phyloP scores from a whole-genome alignment of 306 rosid species.

The Lagenaria siceraria region DNA sequence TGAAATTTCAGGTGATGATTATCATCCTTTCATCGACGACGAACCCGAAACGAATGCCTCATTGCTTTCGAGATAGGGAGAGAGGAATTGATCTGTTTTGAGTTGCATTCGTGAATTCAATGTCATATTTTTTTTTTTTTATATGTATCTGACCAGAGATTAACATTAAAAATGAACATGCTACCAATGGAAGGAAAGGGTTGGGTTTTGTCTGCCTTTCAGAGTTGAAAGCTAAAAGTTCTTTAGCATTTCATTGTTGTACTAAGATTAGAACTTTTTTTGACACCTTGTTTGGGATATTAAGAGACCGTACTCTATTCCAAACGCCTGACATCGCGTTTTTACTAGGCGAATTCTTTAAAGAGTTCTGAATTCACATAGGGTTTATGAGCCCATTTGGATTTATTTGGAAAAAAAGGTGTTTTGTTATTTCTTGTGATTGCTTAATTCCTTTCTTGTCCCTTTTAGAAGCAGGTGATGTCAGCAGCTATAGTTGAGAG shows the following conservation, averaged over 20 bases:
- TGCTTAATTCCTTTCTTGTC: too few species aligned
- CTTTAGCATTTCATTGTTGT: not conserved
- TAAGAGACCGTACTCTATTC: too few species aligned
- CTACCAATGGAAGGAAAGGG: not conserved
- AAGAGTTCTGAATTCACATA: too few species aligned
- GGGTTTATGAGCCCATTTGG: too few species aligned
- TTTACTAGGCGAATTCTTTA: too few species aligned
- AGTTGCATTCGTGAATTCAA: not conserved
- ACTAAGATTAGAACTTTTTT: not conserved
- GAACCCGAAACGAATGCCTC: slow-evolving; percentile 30
- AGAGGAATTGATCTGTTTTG: not conserved
- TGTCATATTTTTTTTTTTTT: not conserved
- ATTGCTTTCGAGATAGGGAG: slow-evolving; percentile 32
- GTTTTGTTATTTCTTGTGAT: too few species aligned
- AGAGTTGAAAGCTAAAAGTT: not conserved
- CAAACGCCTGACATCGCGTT: too few species aligned
- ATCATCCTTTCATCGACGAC: slow-evolving; percentile 54
- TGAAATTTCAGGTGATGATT: slow-evolving; percentile 23
- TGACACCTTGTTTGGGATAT: too few species aligned
- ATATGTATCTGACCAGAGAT: not conserved
- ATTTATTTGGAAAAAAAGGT: too few species aligned
- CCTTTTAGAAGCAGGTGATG: too few species aligned
- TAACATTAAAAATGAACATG: not conserved
- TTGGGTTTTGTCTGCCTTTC: not conserved
- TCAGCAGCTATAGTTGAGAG: too few species aligned